Evolutionary conservation across 305 asterid genomes (phyloP), one percentile per base, ranked within the genome.

Genomic region (Solanum aculeatissimum): DNA sequence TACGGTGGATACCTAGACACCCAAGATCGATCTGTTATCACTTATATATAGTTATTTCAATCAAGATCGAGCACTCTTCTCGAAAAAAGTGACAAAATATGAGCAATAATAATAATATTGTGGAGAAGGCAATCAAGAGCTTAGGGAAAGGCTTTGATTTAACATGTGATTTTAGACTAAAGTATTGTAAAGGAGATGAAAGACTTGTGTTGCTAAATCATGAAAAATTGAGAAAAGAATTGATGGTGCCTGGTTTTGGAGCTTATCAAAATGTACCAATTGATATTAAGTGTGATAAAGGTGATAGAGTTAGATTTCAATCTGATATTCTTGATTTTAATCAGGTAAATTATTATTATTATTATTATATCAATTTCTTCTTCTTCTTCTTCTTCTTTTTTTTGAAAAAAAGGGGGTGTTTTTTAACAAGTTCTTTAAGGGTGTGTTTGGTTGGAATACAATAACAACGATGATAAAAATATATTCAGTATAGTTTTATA

Each of bases 81-180:
- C 35, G 12, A 9, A 0, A 6, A 11, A 6, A 1, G 2, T 1
- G 0, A 2, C 0, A 13, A 16, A 38, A 9, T 16, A 66, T 66
- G 63, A 69, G 81, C 12, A 38, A 81, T 27, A 53, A 90, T 74
- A 92, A 84, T 74, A 92, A 84, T 60, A 91, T 94, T 53, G 95
- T 93, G 66, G 84, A 90, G 71, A 91, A 81, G 88, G 93, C 98
- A 65, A 84, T 96, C 10, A 83, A 85, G 63, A 91, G 97, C 86
- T 94, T 96, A 1, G 99, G 99, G 25, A 95, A 93, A 88, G 99
- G 99, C 0, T 93, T 95, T 80, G 99, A 96, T 54, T 27, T 95
- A 23, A 84, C 97, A 2, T 89, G 94, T 7, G 98, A 96, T 91
- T 94, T 91, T 66, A 92, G 98, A 0, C 91, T 96, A 75, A 93